A percentile compares a stretch with the other conserved stretches of the same genome.
These are phyloP conservation scores for Metarhizium sp. DNA, from an alignment of 2,329 filamentous ascomycete species.

Conservation along the genomic window DNA sequence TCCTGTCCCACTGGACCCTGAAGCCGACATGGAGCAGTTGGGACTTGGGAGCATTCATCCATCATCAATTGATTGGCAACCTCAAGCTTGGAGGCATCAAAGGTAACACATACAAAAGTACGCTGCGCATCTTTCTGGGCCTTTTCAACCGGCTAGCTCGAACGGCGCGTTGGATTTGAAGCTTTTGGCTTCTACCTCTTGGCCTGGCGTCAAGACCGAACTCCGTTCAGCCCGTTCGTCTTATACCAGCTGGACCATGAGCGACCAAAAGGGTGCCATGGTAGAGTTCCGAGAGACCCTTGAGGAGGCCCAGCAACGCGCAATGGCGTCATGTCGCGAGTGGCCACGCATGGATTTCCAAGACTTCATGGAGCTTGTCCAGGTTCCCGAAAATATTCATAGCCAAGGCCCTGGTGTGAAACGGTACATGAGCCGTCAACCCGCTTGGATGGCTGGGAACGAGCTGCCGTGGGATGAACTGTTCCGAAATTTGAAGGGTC, in stretches of 20 bases:
- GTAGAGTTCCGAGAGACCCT: conserved; percentile 2
- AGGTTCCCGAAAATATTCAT: conserved; percentile 11
- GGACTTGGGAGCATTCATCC: too few species aligned
- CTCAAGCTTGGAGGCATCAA: too few species aligned
- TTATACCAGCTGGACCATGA: not conserved
- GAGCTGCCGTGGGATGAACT: conserved; percentile 20
- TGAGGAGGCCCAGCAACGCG: not conserved
- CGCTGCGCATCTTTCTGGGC: too few species aligned
- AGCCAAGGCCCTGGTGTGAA: conserved; percentile 6
- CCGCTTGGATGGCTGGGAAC: conserved; percentile 22
- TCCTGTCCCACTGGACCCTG: too few species aligned
- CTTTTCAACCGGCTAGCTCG: too few species aligned
- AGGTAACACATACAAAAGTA: too few species aligned
- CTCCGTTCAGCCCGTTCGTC: not conserved
- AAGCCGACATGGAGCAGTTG: too few species aligned
- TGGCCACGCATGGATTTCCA: conserved; percentile 17
- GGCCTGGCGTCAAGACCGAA: not conserved
- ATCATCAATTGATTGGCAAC: too few species aligned
- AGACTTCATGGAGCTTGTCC: conserved; percentile 19
- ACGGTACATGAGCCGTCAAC: conserved; percentile 21
- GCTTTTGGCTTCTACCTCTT: not conserved
- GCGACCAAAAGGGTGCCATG: not conserved
- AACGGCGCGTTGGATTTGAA: not conserved
- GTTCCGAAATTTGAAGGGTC: conserved; percentile 7
- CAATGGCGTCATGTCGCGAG: conserved; percentile 1